Base-by-base conservation (phyloP, 805 yeast genomes). In the Cyberlindnera petersonii region DNA sequence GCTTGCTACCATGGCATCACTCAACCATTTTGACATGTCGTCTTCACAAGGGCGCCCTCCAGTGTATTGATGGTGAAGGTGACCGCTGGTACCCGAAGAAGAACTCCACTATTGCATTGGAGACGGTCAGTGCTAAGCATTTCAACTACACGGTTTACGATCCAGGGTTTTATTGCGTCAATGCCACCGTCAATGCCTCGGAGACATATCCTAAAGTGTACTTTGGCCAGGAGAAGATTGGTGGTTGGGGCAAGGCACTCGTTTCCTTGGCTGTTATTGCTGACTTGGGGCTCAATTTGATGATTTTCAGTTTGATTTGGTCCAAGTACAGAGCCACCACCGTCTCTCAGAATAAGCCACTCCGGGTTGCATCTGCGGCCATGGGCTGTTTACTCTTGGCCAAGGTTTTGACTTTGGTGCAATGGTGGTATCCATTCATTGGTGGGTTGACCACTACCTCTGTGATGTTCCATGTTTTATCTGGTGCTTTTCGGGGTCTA, bases 1-100 rank as follows among this genome's bases (percentile, higher is more conserved):
- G 28, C 28, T 17, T 26, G 6, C 28, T 26, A 6, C 28, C 28
- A 26, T 26, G 28, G 28, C 28, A 26, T 17, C 28, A 26, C 28
- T 26, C 28, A 10, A 14, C 28, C 28, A 26, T 26, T 10, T 6
- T 26, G 28, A 26, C 28, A 9, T 26, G 28, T 10, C 28, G 28
- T n/a, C 28, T 26, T 17, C n/a, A 26, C 18, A 26, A 26, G 28
- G 17, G 17, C 16, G 11, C 9, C 11, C 18, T 26, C 17, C 16
- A 26, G 28, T 26, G 28, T 13, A 26, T 17, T 17, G 17, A 15
- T n/a, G 28, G 28, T 5, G 17, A 8, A 17, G 16, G n/a, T 26
- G 28, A 26, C 17, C 5, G 8, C 5, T 26, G n/a, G 18, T 26
- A 14, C 28, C 28, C 28, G 5, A 10, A 9, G 6, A 26, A 26